Evolutionary conservation across 805 yeast genomes (phyloP), one percentile per base, ranked within the genome.

Genomic region (Suhomyces sp.): DNA sequence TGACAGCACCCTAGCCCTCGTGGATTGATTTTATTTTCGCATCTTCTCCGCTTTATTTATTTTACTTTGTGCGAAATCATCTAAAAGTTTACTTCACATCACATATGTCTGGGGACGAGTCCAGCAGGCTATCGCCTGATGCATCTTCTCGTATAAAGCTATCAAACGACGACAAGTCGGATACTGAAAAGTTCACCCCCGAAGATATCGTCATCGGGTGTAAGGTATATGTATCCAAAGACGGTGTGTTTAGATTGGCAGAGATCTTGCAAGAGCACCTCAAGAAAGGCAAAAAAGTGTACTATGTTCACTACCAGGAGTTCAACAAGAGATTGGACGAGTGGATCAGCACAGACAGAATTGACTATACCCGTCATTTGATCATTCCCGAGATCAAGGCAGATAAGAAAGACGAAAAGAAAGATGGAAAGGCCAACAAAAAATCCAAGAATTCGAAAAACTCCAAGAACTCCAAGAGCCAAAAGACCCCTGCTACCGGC

Each of bases 301-400:
- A 87, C 68, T 94, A 94, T 67, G 97, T 94, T 29, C 99, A 94
- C 69, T 94, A 91, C 72, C 90, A 85, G 50, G 97, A 92, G 60
- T 94, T 86, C 76, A 94, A 94, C 75, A 94, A 94, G 57, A 87
- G 99, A 69, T 79, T 94, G 60, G 99, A 94, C 73, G 99, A 94
- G 69, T 93, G 98, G 98, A 83, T 94, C 6, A 76, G 80, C 19
- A 77, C 82, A 4, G 85, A 84, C 36, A 78, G 96, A 49, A 84
- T 94, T 9, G 89, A 90, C 66, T 79, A 84, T 50, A 73, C 78
- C n/a, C 74, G 84, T 51, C 90, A 90, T 0, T 82, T 93, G 52
- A 81, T 81, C 17, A 74, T 84, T 57, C 97, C 97, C 0, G 84
- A 81, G 57, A 84, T 84, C 0, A 82, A 80, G 55, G 72, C 70